Percentiles rank a stretch among this genome's conserved stretches.
Evolutionary conservation across 2,329 filamentous ascomycete species (phyloP).

Genomic region (Monosporascus cannonballus): DNA sequence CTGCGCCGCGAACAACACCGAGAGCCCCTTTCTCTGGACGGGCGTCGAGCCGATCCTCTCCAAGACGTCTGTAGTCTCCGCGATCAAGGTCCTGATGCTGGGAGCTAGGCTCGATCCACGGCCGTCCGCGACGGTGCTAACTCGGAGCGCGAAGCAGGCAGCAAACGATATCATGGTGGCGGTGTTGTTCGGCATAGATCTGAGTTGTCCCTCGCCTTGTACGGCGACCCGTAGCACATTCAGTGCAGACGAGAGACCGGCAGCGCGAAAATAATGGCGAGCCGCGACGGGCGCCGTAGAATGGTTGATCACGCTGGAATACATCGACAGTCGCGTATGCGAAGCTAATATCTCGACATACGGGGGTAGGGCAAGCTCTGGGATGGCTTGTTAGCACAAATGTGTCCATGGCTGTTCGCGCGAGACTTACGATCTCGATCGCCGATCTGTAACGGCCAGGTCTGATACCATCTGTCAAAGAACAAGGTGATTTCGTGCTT

Average conservation of each 20-base stretch:
- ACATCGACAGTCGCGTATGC: constrained; percentile 68
- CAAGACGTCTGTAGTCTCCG: constrained; percentile 62
- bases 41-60: constrained; percentile 63
- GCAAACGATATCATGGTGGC: constrained; percentile 75
- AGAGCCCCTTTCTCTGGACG: constrained; percentile 60
- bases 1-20: constrained; percentile 52
- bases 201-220: constrained; percentile 62
- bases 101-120: constrained; percentile 52
- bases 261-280: constrained; percentile 66
- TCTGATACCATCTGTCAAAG: constrained; percentile 31
- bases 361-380: constrained; percentile 54
- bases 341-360: constrained; percentile 71
- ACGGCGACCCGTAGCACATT: constrained; percentile 70
- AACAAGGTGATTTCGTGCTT: constrained; percentile 27
- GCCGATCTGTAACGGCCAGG: constrained; percentile 44
- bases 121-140: constrained; percentile 53
- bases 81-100: constrained; percentile 57
- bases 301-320: constrained; percentile 69
- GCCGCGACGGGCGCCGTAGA: constrained; percentile 64
- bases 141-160: constrained; percentile 60
- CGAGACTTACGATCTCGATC: constrained; percentile 36
- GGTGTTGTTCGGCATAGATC: constrained; percentile 74
- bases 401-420: constrained; percentile 6
- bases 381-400: constrained; percentile 12
- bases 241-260: constrained; percentile 64